Base-by-base conservation (phyloP, 768 basidiomycete genomes). In the Clitopilus hobsonii region DNA sequence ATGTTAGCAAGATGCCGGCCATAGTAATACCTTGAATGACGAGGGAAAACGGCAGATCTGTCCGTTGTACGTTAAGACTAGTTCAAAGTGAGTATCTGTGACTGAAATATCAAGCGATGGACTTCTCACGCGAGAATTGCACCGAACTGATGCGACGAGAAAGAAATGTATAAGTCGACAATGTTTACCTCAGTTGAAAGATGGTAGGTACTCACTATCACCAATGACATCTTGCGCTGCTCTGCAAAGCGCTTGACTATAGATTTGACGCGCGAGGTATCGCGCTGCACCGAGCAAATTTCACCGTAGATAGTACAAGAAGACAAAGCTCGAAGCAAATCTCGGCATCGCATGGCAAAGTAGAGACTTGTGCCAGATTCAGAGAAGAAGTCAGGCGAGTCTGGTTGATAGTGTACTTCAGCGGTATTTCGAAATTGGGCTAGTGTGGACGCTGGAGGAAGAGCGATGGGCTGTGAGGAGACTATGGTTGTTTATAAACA, bases 381-480 rank as follows among this genome's bases (percentile, higher is more conserved):
- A n/a, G n/a, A n/a, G n/a, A n/a, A n/a, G n/a, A n/a, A n/a, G n/a
- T n/a, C n/a, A n/a, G n/a, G n/a, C n/a, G n/a, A n/a, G n/a, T n/a
- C n/a, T n/a, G n/a, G n/a, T n/a, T n/a, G n/a, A n/a, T n/a, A n/a
- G n/a, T n/a, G n/a, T n/a, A n/a, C n/a, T n/a, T n/a, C n/a, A n/a
- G n/a, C n/a, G n/a, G n/a, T n/a, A n/a, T n/a, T n/a, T n/a, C n/a
- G n/a, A n/a, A n/a, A n/a, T n/a, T n/a, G n/a, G n/a, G n/a, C n/a
- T n/a, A n/a, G n/a, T n/a, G n/a, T 54, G 52, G 63, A 54, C n/a
- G 63, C 54, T 49, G 61, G 57, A 47, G 76, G 75, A 56, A 79
- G 70, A n/a, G 78, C 76, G 63, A 79, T 79, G 60, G 78, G 77
- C 55, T 78, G 73, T 11, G 76, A 71, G 16, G 65, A 56, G 53